Evolutionary conservation across 202 grass and related monocot species (phyloP), one percentile per base, ranked within the genome.

Genomic region (Saccharum hybrid): DNA sequence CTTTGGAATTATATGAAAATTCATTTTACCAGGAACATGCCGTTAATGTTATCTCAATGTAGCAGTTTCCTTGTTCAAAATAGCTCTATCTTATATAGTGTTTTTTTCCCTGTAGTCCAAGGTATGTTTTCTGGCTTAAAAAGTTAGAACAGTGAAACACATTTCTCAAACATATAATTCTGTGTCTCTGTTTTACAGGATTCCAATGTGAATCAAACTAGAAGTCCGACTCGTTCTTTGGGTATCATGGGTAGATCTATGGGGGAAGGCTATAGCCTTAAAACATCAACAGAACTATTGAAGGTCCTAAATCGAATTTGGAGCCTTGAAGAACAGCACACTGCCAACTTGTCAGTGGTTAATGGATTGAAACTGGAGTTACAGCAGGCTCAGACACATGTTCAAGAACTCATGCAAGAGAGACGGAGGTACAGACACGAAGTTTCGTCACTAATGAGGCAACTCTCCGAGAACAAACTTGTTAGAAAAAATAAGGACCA

Each of bases 221-320:
- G 88, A 8, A 91, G 81, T 40, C 94, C 74, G 10, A 79, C 73
- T 74, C 85, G 66, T 87, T 87, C 87, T 66, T 75, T 88, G 38
- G 87, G 87, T 86, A 69, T 83, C 57, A 90, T 88, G 71, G 81
- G 80, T 60, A 97, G 77, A 84, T 73, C 83, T 81, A 37, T 66
- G 15, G 86, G 82, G 49, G 38, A 64, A 59, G 71, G 77, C 63
- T 72, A 86, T 88, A 82, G 56, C 41, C 89, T 94, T 39, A 90
- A 88, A 82, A 94, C 87, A 83, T 92, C 94, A 19, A 87, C 91
- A 23, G 91, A 97, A 75, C 76, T 97, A 54, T 77, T 97, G 74
- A 94, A 97, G 91, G 89, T 97, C 84, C 70, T 97, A 60, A 94
- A 97, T 89, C 86, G 94, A 62, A 94, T 94, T 75, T 97, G 94